These are phyloP conservation scores for Aspergillus ostianus DNA, from an alignment of 495 filamentous ascomycete genomes.

Conservation along the genomic window DNA sequence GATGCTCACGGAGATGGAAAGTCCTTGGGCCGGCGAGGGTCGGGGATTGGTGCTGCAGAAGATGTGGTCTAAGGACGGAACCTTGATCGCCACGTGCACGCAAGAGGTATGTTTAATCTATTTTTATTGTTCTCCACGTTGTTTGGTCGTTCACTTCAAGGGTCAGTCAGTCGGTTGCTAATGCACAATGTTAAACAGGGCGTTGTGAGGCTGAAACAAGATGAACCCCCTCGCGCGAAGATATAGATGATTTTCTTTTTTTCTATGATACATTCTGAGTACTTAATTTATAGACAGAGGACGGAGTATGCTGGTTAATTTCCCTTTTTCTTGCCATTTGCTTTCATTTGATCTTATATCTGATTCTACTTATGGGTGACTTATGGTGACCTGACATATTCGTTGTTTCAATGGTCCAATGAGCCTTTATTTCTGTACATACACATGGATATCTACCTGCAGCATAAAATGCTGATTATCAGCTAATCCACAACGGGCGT, in stretches of 20 bases:
- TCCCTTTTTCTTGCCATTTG: not conserved
- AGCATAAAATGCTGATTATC: not conserved
- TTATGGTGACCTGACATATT: not conserved
- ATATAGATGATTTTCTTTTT: constrained; percentile 24
- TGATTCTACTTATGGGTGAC: not conserved
- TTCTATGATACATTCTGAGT: not conserved
- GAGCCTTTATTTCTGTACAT: not conserved
- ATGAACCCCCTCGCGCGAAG: constrained; percentile 41
- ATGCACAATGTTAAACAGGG: constrained; percentile 29
- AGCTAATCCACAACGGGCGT: not conserved
- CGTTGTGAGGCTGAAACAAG: constrained; percentile 47
- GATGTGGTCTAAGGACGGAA: constrained; percentile 82
- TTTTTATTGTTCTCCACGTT: constrained; percentile 3
- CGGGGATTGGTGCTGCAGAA: constrained; percentile 82
- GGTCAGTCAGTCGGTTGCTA: not conserved
- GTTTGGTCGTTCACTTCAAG: too few species aligned
- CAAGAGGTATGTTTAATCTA: constrained; percentile 40
- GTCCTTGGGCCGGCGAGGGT: constrained; percentile 90
- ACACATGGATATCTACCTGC: not conserved
- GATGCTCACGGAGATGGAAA: constrained; percentile 90
- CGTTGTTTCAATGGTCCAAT: not conserved
- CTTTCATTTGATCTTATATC: not conserved
- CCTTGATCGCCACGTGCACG: constrained; percentile 66
- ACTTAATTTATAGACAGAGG: not conserved
- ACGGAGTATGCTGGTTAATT: not conserved